These are phyloP conservation scores for Hypericum androsaemum DNA, from an alignment of 345 rosid species.

Conservation along the genomic window DNA sequence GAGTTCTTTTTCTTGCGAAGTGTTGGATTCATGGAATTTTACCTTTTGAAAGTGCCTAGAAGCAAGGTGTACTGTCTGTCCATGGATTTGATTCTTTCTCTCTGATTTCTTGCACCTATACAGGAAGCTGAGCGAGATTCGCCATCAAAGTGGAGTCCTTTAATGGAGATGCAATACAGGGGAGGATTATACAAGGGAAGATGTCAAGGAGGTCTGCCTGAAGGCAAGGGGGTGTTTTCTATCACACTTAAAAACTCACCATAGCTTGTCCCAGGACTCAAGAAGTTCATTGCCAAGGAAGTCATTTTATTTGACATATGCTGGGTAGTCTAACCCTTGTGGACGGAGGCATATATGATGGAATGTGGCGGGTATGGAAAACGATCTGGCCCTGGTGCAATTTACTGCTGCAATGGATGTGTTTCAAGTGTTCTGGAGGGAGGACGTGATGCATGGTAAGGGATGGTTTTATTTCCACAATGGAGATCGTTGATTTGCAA, in stretches of 20 bases:
- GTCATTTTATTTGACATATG: constrained; percentile 10
- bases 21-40: too few relatives aligned
- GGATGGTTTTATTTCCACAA: constrained; percentile 94
- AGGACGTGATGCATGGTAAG: constrained; percentile 93
- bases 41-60: too few relatives aligned
- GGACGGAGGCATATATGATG: constrained; percentile 88
- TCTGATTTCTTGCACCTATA: constrained; percentile 11
- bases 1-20: neutral
- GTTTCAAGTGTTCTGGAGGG: constrained; percentile 98
- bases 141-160: constrained; percentile 76
- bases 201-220: constrained; percentile 98
- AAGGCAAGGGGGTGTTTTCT: constrained; percentile 65
- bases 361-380: constrained; percentile 90
- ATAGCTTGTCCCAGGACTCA: constrained; percentile 13
- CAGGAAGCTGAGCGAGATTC: constrained; percentile 88
- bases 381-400: constrained; percentile 82
- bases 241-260: neutral
- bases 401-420: constrained; percentile 89
- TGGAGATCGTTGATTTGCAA: constrained; percentile 89
- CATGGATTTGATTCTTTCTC: too few relatives aligned
- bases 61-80: too few relatives aligned
- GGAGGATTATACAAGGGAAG: constrained; percentile 76
- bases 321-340: constrained; percentile 72
- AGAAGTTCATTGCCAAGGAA: neutral
- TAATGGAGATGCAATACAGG: constrained; percentile 77